Percentiles rank a stretch among this genome's conserved stretches.
These are phyloP conservation scores for Dothistroma septosporum DNA, from an alignment of 2,329 filamentous ascomycete genomes.

Conservation along the genomic window DNA sequence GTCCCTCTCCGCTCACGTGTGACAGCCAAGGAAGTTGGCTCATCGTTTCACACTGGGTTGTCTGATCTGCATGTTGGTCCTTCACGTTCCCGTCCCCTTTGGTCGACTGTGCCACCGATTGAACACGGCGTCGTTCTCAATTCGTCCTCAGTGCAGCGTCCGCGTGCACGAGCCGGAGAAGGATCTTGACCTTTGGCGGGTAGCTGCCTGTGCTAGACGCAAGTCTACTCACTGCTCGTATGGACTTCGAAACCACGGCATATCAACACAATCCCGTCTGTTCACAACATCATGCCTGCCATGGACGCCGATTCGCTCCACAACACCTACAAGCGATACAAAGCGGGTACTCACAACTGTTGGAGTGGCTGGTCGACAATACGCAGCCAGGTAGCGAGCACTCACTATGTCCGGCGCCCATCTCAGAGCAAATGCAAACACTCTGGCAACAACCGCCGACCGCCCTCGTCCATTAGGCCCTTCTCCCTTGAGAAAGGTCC, in stretches of 20 bases:
- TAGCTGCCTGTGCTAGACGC: background rate
- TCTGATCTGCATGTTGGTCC: background rate
- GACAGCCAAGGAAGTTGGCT: background rate
- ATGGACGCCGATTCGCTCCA: background rate
- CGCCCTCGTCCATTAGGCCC: too few relatives aligned
- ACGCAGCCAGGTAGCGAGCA: too few relatives aligned
- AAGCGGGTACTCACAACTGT: too few relatives aligned
- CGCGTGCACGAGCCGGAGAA: background rate
- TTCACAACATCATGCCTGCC: background rate
- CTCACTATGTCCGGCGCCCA: too few relatives aligned
- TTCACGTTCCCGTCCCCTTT: background rate
- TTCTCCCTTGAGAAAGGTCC: too few relatives aligned
- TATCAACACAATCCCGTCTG: too few relatives aligned
- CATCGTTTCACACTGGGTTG: background rate
- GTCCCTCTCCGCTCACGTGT: too few relatives aligned
- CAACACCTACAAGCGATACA: conserved; percentile 9
- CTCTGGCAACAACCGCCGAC: too few relatives aligned
- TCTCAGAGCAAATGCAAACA: too few relatives aligned
- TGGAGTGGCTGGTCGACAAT: too few relatives aligned
- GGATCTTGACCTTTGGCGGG: background rate
- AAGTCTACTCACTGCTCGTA: too few relatives aligned
- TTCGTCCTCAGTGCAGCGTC: background rate
- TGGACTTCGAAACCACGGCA: too few relatives aligned
- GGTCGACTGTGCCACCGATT: background rate
- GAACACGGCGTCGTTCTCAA: background rate